Base-by-base conservation (phyloP, 2,329 filamentous ascomycete species). In the Ophiocordyceps camponoti-floridani region DNA sequence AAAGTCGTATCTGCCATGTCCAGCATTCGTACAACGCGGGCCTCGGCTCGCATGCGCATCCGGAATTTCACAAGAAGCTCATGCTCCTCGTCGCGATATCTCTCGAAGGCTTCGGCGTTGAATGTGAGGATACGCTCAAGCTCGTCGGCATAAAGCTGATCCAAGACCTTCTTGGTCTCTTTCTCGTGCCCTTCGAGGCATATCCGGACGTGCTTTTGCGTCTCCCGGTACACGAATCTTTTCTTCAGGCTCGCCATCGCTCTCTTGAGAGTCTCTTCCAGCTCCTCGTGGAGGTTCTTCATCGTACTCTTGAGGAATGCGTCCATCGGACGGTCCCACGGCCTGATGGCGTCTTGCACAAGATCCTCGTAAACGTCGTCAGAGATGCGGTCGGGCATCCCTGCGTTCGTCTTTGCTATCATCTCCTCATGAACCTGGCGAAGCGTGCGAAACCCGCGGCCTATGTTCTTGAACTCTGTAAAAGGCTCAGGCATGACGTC, bases 281-380 rank as follows among this genome's bases (percentile, higher is more conserved):
- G 63, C 14, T 65, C 66, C 0, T 52, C 49, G 2, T 68, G 58
- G 0, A 82, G 56, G 5, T 74, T 63, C 1, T 55, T 50, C 45
- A 75, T 67, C 0, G 72, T 70, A 5, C 64, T 57, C 4, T 59
- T 51, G 6, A 75, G 56, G 41, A 76, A 74, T 0, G 53, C 62
- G 0, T 66, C 54, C 42, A 79, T 64, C 0, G 77, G 76, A 0
- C 53, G 52, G 1, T 66, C 54, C 81, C 81, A 84, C 1, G 73
- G 69, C 8, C 57, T 54, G 1, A 83, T 70, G 0, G 72, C 70
- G n/a, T 72, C 60, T 14, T 67, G 62, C 41, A 73, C 76, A 14
- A 83, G 63, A 0, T 65, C 64, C 27, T 77, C 70, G 19, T 79
- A 75, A 0, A 81, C 76, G 35, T 74, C 71, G 0, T 73, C 68